These are phyloP conservation scores for Pseudofabraea citricarpa DNA, from an alignment of 2,329 filamentous ascomycete genomes.

Conservation along the genomic window DNA sequence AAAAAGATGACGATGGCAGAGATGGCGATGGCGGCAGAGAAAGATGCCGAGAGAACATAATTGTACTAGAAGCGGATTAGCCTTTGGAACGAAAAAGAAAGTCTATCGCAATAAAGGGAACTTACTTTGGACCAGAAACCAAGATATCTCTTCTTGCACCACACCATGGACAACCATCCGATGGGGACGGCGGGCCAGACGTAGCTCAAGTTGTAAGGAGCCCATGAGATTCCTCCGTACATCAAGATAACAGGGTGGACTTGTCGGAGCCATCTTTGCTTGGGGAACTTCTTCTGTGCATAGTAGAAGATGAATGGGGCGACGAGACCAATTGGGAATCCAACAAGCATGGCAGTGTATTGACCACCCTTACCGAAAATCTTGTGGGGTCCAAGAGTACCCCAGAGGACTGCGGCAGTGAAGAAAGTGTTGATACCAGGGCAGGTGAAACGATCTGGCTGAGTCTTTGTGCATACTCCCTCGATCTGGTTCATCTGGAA, in stretches of 20 bases:
- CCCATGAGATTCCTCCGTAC: conserved; percentile 41
- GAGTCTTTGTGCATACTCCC: conserved; percentile 34
- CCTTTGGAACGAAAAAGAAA: too few species aligned
- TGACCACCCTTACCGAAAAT: conserved; percentile 44
- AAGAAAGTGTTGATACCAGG: conserved; percentile 51
- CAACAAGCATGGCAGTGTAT: conserved; percentile 43
- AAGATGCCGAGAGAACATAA: conserved; percentile 47
- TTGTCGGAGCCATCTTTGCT: conserved; percentile 33
- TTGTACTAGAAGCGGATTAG: conserved; percentile 35
- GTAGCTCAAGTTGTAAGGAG: conserved; percentile 46
- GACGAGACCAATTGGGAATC: conserved; percentile 44
- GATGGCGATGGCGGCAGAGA: conserved; percentile 45
- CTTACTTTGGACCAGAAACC: conserved; percentile 45
- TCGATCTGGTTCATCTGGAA: conserved; percentile 36
- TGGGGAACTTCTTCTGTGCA: conserved; percentile 36
- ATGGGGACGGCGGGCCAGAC: conserved; percentile 42
- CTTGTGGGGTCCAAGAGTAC: conserved; percentile 44
- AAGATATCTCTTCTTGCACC: conserved; percentile 38
- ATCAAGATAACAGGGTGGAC: conserved; percentile 44
- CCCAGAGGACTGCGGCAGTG: conserved; percentile 51
- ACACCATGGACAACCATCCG: conserved; percentile 44
- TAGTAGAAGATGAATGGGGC: conserved; percentile 40
- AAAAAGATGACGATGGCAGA: conserved; percentile 50
- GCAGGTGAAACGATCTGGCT: conserved; percentile 42
- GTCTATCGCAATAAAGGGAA: too few species aligned